phyloP scores from a whole-genome alignment of 2,329 filamentous ascomycete genomes.

The Colletotrichum sansevieriae region DNA sequence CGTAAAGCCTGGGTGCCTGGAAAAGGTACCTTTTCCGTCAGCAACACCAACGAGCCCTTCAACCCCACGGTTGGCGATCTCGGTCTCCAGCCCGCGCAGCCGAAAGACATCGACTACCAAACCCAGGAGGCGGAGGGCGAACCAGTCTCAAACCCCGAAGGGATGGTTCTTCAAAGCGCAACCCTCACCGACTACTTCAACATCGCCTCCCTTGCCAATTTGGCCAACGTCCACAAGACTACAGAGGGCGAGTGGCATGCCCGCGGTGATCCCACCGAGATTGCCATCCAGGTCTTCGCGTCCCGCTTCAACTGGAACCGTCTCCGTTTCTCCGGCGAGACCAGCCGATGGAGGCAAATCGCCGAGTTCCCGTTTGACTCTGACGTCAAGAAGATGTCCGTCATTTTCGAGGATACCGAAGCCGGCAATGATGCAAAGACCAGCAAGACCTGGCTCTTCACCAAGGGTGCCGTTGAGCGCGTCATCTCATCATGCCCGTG shows the following conservation, averaged over 20 bases:
- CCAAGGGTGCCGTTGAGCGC: constrained; percentile 78
- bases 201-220: constrained; percentile 74
- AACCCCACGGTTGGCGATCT: constrained; percentile 67
- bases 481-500: constrained; percentile 73
- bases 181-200: constrained; percentile 68
- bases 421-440: constrained; percentile 42
- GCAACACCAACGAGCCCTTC: constrained; percentile 66
- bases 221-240: constrained; percentile 71
- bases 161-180: constrained; percentile 53
- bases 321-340: constrained; percentile 63
- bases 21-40: constrained; percentile 60
- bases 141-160: constrained; percentile 43
- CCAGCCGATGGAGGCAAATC: constrained; percentile 67
- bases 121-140: constrained; percentile 47
- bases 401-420: constrained; percentile 67
- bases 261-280: constrained; percentile 77
- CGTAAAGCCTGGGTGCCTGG: constrained; percentile 65
- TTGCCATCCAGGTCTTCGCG: constrained; percentile 81
- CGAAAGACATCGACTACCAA: constrained; percentile 52
- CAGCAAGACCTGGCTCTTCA: constrained; percentile 64
- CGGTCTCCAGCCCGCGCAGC: constrained; percentile 52
- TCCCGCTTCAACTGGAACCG: constrained; percentile 76
- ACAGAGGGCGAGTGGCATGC: constrained; percentile 70
- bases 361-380: constrained; percentile 82
- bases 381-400: constrained; percentile 82